Conservation (phyloP, 2,329 filamentous ascomycete species). For the Cytospora mali region DNA sequence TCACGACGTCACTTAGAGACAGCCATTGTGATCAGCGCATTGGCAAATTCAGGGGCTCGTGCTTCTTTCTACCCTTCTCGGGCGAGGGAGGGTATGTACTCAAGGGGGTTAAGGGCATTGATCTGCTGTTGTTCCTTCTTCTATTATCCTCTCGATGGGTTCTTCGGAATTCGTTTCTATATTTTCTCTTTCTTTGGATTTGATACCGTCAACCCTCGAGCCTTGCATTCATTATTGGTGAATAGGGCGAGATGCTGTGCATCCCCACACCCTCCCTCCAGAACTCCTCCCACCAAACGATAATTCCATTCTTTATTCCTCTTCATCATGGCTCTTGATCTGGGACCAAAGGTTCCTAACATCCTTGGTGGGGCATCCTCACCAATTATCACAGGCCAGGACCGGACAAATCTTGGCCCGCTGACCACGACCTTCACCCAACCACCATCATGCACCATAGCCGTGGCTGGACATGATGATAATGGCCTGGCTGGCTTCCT, state of each 20-base stretch:
- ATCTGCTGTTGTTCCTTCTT: neutral
- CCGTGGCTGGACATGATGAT: neutral
- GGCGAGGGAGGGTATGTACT: slow-evolving; percentile 1
- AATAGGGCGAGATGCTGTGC: slow-evolving; percentile 12
- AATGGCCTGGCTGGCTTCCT: neutral
- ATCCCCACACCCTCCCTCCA: neutral
- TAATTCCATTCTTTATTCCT: neutral
- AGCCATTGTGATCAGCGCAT: slow-evolving; percentile 13
- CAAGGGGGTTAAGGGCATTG: neutral
- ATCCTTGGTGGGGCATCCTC: slow-evolving; percentile 1
- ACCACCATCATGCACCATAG: slow-evolving; percentile 12
- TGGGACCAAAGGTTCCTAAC: neutral
- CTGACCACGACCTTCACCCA: slow-evolving; percentile 20
- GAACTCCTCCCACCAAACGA: neutral
- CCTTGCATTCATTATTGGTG: neutral
- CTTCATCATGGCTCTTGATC: slow-evolving; percentile 4
- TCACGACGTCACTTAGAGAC: slow-evolving; percentile 21
- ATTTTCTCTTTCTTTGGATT: neutral
- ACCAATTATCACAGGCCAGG: slow-evolving; percentile 8
- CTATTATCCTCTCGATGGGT: neutral
- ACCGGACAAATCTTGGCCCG: slow-evolving; percentile 3
- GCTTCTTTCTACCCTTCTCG: slow-evolving; percentile 2
- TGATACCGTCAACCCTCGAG: neutral
- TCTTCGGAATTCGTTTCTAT: neutral
- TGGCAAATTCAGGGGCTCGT: slow-evolving; percentile 22